phyloP scores from a whole-genome alignment of 306 rosid species.

The Alnus rubra region DNA sequence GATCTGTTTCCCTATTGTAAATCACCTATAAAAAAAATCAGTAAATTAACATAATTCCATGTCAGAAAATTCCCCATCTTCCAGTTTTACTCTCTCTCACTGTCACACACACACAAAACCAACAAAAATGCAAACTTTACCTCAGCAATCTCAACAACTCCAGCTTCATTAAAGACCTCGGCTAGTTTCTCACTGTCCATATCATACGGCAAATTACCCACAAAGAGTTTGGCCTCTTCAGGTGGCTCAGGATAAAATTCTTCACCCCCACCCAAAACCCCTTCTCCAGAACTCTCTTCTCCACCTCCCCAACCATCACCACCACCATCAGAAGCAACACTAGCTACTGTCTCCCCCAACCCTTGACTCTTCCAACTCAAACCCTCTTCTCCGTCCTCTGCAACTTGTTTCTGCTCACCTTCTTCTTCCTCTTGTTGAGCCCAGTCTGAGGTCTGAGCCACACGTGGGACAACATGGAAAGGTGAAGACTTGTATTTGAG shows the following conservation, averaged over 20 bases:
- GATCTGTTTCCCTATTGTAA: slow-evolving; percentile 76
- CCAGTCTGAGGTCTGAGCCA: slow-evolving; percentile 84
- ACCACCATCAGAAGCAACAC: slow-evolving; percentile 21
- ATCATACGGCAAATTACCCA: slow-evolving; percentile 87
- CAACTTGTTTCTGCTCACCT: slow-evolving; percentile 22
- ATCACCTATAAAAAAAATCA: slow-evolving; percentile 60
- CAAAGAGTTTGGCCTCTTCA: slow-evolving; percentile 80
- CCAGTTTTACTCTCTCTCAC: slow-evolving; percentile 12
- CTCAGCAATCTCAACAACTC: slow-evolving; percentile 86
- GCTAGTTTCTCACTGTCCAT: slow-evolving; percentile 74
- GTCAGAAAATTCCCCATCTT: not conserved
- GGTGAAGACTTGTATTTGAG: slow-evolving; percentile 34
- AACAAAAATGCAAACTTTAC: slow-evolving; percentile 34
- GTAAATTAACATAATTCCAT: not conserved
- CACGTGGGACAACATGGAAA: slow-evolving; percentile 53
- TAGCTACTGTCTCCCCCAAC: slow-evolving; percentile 26
- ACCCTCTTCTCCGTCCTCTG: slow-evolving; percentile 36
- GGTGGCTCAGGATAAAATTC: slow-evolving; percentile 44
- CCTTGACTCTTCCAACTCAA: slow-evolving; percentile 48
- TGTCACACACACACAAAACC: too few species aligned
- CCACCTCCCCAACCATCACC: slow-evolving; percentile 12
- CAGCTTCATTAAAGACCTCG: slow-evolving; percentile 68
- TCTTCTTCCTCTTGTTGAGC: slow-evolving; percentile 66
- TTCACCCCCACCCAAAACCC: slow-evolving; percentile 33
- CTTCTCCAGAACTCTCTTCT: slow-evolving; percentile 42